These are phyloP conservation scores for Potentilla sterilis DNA, from an alignment of 306 rosid genomes.

Conservation along the genomic window DNA sequence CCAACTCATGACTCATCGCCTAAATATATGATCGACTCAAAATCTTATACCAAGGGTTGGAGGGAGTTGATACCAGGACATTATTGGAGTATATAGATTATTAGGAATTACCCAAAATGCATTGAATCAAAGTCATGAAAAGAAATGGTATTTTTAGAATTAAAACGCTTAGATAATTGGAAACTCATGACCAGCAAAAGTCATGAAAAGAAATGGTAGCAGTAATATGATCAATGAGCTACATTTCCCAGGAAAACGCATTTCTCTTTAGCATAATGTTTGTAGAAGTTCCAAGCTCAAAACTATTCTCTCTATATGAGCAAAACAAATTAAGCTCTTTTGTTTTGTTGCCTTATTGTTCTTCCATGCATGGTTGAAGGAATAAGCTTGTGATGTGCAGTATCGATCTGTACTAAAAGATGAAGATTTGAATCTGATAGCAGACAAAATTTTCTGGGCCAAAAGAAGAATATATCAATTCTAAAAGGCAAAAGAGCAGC, in stretches of 20 bases:
- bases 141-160: neutral
- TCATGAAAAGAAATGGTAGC: neutral
- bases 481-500: neutral
- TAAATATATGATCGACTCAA: neutral
- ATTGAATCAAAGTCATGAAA: neutral
- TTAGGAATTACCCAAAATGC: neutral
- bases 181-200: neutral
- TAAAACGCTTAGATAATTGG: neutral
- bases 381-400: neutral
- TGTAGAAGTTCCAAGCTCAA: neutral
- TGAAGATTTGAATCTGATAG: constrained; percentile 10
- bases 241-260: too few species aligned
- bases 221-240: neutral
- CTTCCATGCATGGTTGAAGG: neutral
- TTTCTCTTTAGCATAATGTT: neutral
- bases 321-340: neutral
- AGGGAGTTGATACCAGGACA: neutral
- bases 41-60: neutral
- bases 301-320: neutral
- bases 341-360: neutral
- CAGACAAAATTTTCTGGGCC: constrained; percentile 1
- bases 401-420: neutral
- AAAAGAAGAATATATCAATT: constrained; percentile 3
- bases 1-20: neutral
- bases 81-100: neutral